Evolutionary conservation across 176 grass and related monocot genomes (phyloP), one percentile per base, ranked within the genome.

Genomic region (Tillandsia fasciculata): DNA sequence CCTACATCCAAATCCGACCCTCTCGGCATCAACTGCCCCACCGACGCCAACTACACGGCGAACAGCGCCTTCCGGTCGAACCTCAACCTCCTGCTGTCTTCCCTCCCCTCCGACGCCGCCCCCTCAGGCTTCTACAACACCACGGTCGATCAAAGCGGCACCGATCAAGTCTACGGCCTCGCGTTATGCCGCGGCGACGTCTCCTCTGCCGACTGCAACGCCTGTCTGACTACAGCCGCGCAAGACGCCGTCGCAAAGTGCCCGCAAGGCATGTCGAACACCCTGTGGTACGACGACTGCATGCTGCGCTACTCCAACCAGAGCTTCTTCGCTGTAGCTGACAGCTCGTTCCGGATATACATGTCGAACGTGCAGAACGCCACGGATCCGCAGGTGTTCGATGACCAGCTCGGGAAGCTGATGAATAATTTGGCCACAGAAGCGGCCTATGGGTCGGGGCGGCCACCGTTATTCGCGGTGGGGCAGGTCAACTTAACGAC

Each of bases 161-260:
- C 86, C 0, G 18, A 79, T 52, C 2, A 50, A 73, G 83, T 66
- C 12, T 83, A 73, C 57, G 90, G 80, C 0, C 83, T 92, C 8
- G 82, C 85, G 12, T 68, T 83, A 61, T 88, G 90, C 76, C 85
- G 76, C 26, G 82, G 50, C n/a, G 86, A 88, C 52, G 12, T 71
- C 49, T 24, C 9, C 61, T 2, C 12, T n/a, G 9, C 28, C 9
- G 22, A 2, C 2, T 88, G 90, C 64, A 66, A 33, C 12, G 1
- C 7, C 5, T 88, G 85, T 73, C 64, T 83, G 26, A 26, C 4
- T 48, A 65, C 65, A 2, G 66, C 67, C 0, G 51, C 11, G 0
- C 11, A 50, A 0, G 28, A 53, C 10, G 71, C 70, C 1, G 23
- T 15, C 17, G 8, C 65, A 0, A 0, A 13, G 48, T 82, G 80